Base-by-base conservation (phyloP, 208 protist species). In the Leishmania gerbilli region DNA sequence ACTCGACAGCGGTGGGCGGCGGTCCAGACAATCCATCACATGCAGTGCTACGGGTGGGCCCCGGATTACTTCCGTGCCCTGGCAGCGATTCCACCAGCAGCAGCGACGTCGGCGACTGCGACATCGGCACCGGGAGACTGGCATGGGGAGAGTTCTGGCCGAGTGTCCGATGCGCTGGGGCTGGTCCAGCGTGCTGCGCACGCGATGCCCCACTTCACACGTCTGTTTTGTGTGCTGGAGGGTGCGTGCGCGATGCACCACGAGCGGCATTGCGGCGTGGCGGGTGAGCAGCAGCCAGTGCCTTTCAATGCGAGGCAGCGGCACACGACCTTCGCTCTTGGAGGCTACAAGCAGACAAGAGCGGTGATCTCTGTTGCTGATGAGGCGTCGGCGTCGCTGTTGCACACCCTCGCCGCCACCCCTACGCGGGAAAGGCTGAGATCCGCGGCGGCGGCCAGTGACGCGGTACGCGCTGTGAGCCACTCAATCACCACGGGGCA, bases 11-110 rank as follows among this genome's bases (percentile, higher is more conserved):
- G 13, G 15, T 81, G 81, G 81, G n/a, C 49, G 1, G 81, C 77
- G 5, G 45, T 79, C 62, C 76, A 75, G 9, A 56, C 45, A 6
- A 37, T 84, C 40, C 62, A 74, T 55, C 56, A 78, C 51, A 40
- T 84, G 19, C 56, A 75, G 42, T 72, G 53, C 9, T 78, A 80
- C 60, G 81, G 77, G 24, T 74, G 58, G 31, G 77, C 69, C 8
- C 24, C 53, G 9, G 76, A 84, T 11, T 84, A 84, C 62, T 21
- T 84, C 40, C 62, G 45, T 31, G 76, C 45, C 5, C 40, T 84
- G 69, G 51, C 42, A 37, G 17, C 58, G 65, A 71, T 11, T 24
- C 65, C 65, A 45, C 0, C 65, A 71, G 65, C 31, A 40, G 1
- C 34, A 24, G 17, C 37, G 34, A 19, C 31, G 37, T 31, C 64